Evolutionary conservation across 2,329 filamentous ascomycete species (phyloP), one percentile per base, ranked within the genome.

Genomic region (Colletotrichum chrysophilum): DNA sequence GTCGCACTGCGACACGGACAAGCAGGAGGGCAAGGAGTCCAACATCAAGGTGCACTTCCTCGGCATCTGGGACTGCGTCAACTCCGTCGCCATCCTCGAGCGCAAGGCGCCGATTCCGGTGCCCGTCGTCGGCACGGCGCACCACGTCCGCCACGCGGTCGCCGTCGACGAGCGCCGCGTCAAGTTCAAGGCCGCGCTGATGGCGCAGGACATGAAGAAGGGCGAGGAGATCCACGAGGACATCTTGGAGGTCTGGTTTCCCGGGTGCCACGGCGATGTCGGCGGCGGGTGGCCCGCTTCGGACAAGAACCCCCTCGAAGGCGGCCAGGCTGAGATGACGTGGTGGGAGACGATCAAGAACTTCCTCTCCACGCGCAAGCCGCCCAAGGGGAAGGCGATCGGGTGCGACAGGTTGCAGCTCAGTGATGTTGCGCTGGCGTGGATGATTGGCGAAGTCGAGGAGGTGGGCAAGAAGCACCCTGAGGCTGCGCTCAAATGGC

Each of bases 61-160:
- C n/a, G 89, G 89, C 2, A 84, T 90, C 56, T 91, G 88, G 83
- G 89, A 91, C 78, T 89, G 87, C 74, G 89, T 91, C 56, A 89
- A 88, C 79, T 88, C 86, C 4, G 88, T 90, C 9, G 83, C 86
- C 8, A 83, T 87, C 16, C 75, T 87, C 30, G 85, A 86, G 74
- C 80, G 78, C 0, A 86, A 82, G 70, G 81, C 84, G 28, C 83
- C 81, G n/a, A 80, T 84, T 30, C 86, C 86, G 6, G 82, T 84
- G 2, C 81, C 84, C 0, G 83, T 85, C 0, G 79, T 79, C 30
- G 83, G 87, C 4, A 86, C 87, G 4, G 88, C 88, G 3, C 78
- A 82, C 7, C 85, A 85, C 66, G 85, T 90, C 32, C 85, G 89
- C 2, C 89, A 91, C 70, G 89, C 89, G 2, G 88, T 91, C 4